Base-by-base conservation (phyloP, 345 rosid genomes). In the Euphorbia peplus region DNA sequence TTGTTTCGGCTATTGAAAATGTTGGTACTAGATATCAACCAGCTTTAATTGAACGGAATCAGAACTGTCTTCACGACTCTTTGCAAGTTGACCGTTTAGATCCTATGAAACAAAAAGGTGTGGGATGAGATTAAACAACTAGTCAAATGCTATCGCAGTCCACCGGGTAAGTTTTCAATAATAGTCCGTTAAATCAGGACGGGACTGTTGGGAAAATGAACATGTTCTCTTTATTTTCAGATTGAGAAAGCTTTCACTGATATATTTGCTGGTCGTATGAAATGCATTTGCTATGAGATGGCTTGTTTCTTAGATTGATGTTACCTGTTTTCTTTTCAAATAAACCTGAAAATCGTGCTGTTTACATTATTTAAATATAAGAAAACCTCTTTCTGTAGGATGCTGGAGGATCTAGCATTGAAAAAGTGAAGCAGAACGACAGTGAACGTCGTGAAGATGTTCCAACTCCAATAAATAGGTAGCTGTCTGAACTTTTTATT, bases 371-470 rank as follows among this genome's bases (percentile, higher is more conserved):
- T 54, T 39, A 30, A 12, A 55, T 22, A 25, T 16, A 28, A 25
- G 13, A 16, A 52, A 44, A n/a, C 19, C 14, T 24, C 16, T 32
- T 75, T 53, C 79, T 79, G 71, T 78, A 95, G 99, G 98, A 88
- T 74, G 80, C 76, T 71, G 82, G 78, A 60, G 79, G 71, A 70
- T 81, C 86, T 63, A 78, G 75, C 72, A 53, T 2, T 60, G 88
- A 86, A 76, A 70, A 77, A 47, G 73, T 73, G 67, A 90, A 81
- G 78, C 86, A 70, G 63, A 80, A 66, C 60, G 98, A 87, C 79
- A 80, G 73, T 64, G 97, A 84, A 70, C 88, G 83, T 52, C 92
- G 86, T 22, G 96, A 87, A 65, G 98, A 89, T 68, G 61, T 78
- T 63, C 81, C 85, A 41, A 72, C 82, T 73, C 51, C 74, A 24